Conservation (phyloP, 352 stramenopile genomes). For the Phytophthora niederhauseri region DNA sequence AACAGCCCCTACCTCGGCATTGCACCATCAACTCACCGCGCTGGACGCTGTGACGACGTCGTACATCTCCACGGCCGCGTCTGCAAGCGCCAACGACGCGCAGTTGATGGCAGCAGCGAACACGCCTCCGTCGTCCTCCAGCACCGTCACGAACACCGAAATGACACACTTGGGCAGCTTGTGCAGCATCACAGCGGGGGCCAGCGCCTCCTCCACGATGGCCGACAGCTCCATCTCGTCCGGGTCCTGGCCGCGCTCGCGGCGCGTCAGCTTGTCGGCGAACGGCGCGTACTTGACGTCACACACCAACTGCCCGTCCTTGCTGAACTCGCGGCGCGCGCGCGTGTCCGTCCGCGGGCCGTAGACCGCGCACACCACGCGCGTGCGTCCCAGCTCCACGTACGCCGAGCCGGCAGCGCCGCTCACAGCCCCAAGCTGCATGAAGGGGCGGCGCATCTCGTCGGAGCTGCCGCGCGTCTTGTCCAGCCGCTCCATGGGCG, state of each 20-base stretch:
- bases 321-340: conserved; percentile 80
- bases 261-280: conserved; percentile 59
- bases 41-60: conserved; percentile 87
- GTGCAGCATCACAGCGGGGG: conserved; percentile 83
- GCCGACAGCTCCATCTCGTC: conserved; percentile 85
- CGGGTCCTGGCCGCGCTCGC: conserved; percentile 73
- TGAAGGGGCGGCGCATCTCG: conserved; percentile 88
- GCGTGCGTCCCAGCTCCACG: conserved; percentile 88
- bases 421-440: conserved; percentile 82
- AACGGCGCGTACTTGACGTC: conserved; percentile 92
- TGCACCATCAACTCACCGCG: conserved; percentile 44
- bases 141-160: conserved; percentile 89
- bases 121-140: conserved; percentile 86
- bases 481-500: conserved; percentile 47
- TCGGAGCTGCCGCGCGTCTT: conserved; percentile 55
- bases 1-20: not conserved
- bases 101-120: conserved; percentile 85
- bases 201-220: conserved; percentile 76
- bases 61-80: conserved; percentile 93
- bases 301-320: conserved; percentile 87
- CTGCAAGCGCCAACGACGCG: conserved; percentile 87
- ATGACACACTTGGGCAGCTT: conserved; percentile 92
- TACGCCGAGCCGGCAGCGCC: conserved; percentile 89
- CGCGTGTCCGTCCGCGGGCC: conserved; percentile 82
- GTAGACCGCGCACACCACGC: conserved; percentile 90